Percentiles rank a stretch among this genome's conserved stretches.
Conservation (phyloP, 1,284 basidiomycete genomes). For the Caloboletus inedulis region DNA sequence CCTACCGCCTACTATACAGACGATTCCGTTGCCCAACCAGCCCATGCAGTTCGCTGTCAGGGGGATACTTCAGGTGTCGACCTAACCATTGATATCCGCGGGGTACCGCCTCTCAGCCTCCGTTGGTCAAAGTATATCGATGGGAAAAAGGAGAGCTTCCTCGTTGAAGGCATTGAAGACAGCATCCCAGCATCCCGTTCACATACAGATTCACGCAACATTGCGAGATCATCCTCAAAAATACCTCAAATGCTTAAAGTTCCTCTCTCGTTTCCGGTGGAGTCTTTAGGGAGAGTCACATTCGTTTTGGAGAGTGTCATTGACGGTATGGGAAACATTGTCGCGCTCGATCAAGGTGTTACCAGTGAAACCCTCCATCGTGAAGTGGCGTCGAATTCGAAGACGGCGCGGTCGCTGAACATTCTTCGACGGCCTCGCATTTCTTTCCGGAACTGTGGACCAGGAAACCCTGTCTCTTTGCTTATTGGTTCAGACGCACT, state of each 20-base stretch:
- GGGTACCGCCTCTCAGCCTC: slow-evolving; percentile 77
- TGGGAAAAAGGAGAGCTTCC: slow-evolving; percentile 60
- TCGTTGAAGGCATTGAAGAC: slow-evolving; percentile 82
- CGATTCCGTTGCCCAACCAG: slow-evolving; percentile 38
- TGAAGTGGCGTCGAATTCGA: slow-evolving; percentile 32
- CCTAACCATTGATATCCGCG: slow-evolving; percentile 66
- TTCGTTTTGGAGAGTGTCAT: slow-evolving; percentile 72
- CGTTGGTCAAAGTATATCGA: slow-evolving; percentile 72
- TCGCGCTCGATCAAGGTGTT: slow-evolving; percentile 42
- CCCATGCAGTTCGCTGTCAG: slow-evolving; percentile 62
- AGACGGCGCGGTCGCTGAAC: slow-evolving; percentile 60
- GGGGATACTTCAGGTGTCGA: slow-evolving; percentile 64
- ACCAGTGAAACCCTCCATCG: slow-evolving; percentile 24
- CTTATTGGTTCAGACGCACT: slow-evolving; percentile 65
- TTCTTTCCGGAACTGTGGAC: slow-evolving; percentile 73
- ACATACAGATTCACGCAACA: slow-evolving; percentile 19
- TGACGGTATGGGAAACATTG: slow-evolving; percentile 71
- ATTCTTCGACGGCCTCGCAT: slow-evolving; percentile 77
- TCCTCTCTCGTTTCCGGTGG: slow-evolving; percentile 64
- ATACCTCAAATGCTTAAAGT: slow-evolving; percentile 59
- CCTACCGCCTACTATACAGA: slow-evolving; percentile 69
- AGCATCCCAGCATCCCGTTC: slow-evolving; percentile 30
- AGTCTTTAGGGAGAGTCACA: slow-evolving; percentile 59
- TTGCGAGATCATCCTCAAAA: slow-evolving; percentile 26
- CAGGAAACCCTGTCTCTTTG: slow-evolving; percentile 69